Base-by-base conservation (phyloP, 306 rosid species). In the Cicer cuneatum region DNA sequence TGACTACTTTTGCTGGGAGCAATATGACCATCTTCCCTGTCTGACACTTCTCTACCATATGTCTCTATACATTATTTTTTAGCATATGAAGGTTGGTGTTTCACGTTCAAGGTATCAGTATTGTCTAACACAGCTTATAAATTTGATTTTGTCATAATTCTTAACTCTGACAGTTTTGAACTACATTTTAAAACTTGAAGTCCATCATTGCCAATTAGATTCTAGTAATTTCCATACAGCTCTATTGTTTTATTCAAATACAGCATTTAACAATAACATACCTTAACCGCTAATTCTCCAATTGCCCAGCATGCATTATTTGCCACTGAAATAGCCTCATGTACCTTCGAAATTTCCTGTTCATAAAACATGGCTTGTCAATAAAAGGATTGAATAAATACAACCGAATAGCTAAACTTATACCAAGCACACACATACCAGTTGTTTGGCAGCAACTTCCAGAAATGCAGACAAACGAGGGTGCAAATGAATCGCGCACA, bases 221-320 rank as follows among this genome's bases (percentile, higher is more conserved):
- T 54, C 46, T 61, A 75, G 33, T 29, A 29, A 29, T 6, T 72
- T 61, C 46, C 58, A 51, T 53, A 29, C 13, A 62, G 35, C 40
- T 72, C 51, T 29, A 46, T 69, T 48, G 13, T 56, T 62, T 72
- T 42, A 60, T 77, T 62, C 45, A 42, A 80, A 43, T 33, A 63
- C 61, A 62, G 39, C 66, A 69, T 54, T 42, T 58, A 59, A 42
- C 70, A 81, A 63, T 72, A 59, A 24, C 86, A 62, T 89, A 92
- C 99, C 98, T 95, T 95, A 51, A 95, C 87, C 15, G 98, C 97
- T 78, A 95, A 75, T 74, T 95, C 99, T 77, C 99, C 99, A 67
- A 95, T 92, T 42, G 97, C 96, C 99, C 99, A 95, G 80, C 99
- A 95, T 35, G 99, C 99, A 86, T 95, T 95, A 82, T 95, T 95